Evolutionary conservation across 176 grass and related monocot species (phyloP), one percentile per base, ranked within the genome.

Genomic region (Rhynchospora breviuscula): DNA sequence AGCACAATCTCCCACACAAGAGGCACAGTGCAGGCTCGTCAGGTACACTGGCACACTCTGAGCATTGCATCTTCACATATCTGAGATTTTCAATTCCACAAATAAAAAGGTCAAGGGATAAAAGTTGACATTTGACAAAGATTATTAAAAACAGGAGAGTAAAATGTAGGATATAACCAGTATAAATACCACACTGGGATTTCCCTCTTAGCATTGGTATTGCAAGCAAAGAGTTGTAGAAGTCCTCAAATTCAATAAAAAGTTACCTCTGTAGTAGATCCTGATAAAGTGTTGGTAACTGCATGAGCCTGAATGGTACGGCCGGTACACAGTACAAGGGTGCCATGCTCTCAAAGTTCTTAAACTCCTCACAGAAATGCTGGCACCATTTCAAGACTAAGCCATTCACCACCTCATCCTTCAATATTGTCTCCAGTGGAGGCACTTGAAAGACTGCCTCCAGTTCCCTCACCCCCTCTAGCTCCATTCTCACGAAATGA

Each of bases 21-120:
- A 99, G 89, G 86, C 97, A 99, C 46, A 99, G 80, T 49, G 97
- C 90, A 7, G 97, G 97, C 79, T 99, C 93, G 79, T 99, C 93
- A 65, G 97, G 93, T 72, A 99, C 90, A 65, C 64, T 73, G 26
- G 86, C 86, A 70, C 97, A 99, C 85, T 92, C 87, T 72, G 85
- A 85, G 81, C 97, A 99, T 64, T 80, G 89, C 85, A 89, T 90
- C 75, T 96, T 99, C 31, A 99, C 79, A 85, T 96, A 99, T 87
- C 97, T 99, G 83, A 85, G 57, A 70, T 43, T 74, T n/a, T 47
- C 15, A 22, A 63, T 57, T n/a, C 29, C 10, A 80, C 56, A 75
- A 86, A 63, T 65, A 80, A 85, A 67, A 14, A 86, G 29, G 64
- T 47, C n/a, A 43, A 71, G 26, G 18, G 45, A 18, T 14, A 67